Percentiles rank a stretch among this genome's conserved stretches.
Conservation (phyloP, 345 rosid species). For the Firmiana major region DNA sequence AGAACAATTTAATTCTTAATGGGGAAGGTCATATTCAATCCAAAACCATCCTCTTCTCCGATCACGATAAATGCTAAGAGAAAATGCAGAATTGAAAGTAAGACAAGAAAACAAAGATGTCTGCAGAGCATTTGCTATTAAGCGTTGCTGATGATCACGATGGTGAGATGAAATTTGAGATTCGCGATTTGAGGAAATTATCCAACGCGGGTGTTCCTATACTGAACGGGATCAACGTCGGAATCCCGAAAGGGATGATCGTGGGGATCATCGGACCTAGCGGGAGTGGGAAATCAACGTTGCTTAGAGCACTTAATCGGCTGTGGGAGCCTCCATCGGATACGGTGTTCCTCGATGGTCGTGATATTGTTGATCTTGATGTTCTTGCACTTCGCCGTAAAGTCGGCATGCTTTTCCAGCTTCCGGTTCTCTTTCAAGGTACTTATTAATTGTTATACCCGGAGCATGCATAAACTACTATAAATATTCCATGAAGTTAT, state of each 20-base stretch:
- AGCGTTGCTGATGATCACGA: background rate
- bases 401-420: conserved; percentile 97
- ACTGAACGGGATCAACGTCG: conserved; percentile 47
- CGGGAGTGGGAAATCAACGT: conserved; percentile 91
- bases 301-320: conserved; percentile 71
- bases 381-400: conserved; percentile 74
- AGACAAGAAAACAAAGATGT: background rate
- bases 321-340: conserved; percentile 81
- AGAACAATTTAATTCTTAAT: background rate
- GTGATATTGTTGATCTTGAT: conserved; percentile 54
- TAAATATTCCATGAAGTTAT: background rate
- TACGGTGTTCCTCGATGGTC: conserved; percentile 66
- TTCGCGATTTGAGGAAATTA: conserved; percentile 43
- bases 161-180: conserved; percentile 37
- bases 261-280: conserved; percentile 92
- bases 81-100: background rate
- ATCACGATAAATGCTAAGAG: background rate
- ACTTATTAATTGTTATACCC: too few species aligned
- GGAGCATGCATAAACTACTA: too few species aligned
- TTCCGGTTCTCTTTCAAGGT: conserved; percentile 87
- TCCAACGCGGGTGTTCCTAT: conserved; percentile 50
- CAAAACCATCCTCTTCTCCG: background rate
- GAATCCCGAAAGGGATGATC: conserved; percentile 56
- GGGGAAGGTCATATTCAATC: background rate
- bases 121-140: conserved; percentile 8